phyloP scores from a whole-genome alignment of 306 rosid species.

The Casuarina cunninghamiana region DNA sequence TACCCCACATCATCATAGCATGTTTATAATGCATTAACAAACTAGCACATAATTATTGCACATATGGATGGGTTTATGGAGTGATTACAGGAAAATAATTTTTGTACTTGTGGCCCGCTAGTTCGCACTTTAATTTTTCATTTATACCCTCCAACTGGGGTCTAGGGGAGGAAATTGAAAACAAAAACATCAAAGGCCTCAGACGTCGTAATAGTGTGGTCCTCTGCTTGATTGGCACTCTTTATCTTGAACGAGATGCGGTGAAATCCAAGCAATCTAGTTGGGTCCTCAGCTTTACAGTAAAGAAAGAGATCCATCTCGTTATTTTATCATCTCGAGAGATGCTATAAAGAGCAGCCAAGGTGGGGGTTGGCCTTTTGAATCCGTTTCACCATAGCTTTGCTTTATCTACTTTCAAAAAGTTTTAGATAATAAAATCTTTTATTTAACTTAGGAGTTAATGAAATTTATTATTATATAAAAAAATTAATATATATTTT shows the following conservation, averaged over 20 bases:
- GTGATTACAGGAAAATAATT: background rate
- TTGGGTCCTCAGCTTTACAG: conserved; percentile 34
- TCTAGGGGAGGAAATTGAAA: background rate
- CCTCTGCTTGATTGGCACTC: conserved; percentile 18
- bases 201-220: conserved; percentile 23
- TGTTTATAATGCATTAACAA: conserved; percentile 9
- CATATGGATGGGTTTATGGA: background rate
- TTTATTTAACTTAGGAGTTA: no score
- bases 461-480: no score
- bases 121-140: background rate
- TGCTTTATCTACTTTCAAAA: no score
- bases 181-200: background rate
- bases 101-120: background rate
- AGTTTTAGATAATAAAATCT: no score
- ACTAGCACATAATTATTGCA: background rate
- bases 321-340: conserved; percentile 13
- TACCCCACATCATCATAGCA: conserved; percentile 29
- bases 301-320: conserved; percentile 20
- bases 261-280: conserved; percentile 63
- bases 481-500: no score
- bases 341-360: background rate
- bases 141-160: background rate
- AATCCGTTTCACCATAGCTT: no score
- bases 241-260: conserved; percentile 36
- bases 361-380: no score